Evolutionary conservation across 192 early-diverging fungal species (phyloP).

Genomic region (Mortierella antarctica): DNA sequence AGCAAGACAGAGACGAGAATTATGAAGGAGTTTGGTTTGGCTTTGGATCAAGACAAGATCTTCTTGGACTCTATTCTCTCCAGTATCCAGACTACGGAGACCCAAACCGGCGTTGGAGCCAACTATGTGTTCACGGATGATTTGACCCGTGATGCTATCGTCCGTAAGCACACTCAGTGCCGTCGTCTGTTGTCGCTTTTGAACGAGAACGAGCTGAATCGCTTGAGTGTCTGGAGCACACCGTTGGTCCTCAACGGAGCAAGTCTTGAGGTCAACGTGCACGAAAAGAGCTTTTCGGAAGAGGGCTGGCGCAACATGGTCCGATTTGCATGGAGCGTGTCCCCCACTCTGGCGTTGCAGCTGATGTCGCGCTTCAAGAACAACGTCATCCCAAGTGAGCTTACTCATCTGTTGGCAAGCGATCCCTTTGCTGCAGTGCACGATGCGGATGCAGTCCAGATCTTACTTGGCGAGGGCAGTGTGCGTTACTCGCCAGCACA

Average conservation of each 20-base stretch:
- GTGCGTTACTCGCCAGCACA: conserved; percentile 31
- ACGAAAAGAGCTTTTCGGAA: conserved; percentile 57
- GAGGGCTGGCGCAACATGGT: conserved; percentile 83
- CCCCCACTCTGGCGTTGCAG: conserved; percentile 86
- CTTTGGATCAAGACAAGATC: conserved; percentile 71
- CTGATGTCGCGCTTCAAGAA: conserved; percentile 80
- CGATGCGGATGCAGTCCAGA: conserved; percentile 76
- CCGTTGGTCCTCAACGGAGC: conserved; percentile 58
- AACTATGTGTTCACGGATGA: conserved; percentile 55
- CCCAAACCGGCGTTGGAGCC: conserved; percentile 17
- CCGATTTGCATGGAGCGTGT: conserved; percentile 84
- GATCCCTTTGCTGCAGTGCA: conserved; percentile 74
- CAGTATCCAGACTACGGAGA: conserved; percentile 36
- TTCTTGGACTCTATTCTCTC: conserved; percentile 64
- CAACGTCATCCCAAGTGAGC: conserved; percentile 71
- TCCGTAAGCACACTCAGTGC: conserved; percentile 57
- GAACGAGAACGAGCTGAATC: conserved; percentile 88
- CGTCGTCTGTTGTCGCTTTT: conserved; percentile 83
- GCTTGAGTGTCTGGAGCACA: conserved; percentile 86
- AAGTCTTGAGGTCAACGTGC: conserved; percentile 27
- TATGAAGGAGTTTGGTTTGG: conserved; percentile 71
- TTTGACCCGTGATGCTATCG: conserved; percentile 62
- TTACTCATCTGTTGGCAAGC: conserved; percentile 71
- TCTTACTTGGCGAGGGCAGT: conserved; percentile 74
- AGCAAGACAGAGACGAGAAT: conserved; percentile 72